These are phyloP conservation scores for Hericium coralloides DNA, from an alignment of 768 basidiomycete genomes.

Conservation along the genomic window DNA sequence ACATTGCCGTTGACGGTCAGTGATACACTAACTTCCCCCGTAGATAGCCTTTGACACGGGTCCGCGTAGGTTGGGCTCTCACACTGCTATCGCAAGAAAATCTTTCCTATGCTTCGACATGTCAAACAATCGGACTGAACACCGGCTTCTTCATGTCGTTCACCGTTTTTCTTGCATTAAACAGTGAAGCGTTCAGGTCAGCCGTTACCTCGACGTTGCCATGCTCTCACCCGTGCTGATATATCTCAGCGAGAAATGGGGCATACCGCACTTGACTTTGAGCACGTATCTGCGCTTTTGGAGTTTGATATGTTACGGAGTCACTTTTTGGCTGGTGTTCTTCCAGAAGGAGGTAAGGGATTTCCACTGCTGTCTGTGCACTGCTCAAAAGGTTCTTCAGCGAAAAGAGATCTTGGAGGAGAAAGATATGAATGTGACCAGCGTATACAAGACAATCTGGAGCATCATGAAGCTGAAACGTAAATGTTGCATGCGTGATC, in stretches of 20 bases:
- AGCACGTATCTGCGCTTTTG: slow-evolving; percentile 82
- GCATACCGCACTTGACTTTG: slow-evolving; percentile 62
- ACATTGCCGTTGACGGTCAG: slow-evolving; percentile 95
- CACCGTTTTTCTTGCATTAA: slow-evolving; percentile 95
- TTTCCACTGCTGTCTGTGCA: neutral
- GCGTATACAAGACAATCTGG: slow-evolving; percentile 94
- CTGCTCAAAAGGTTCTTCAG: slow-evolving; percentile 25
- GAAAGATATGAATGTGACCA: slow-evolving; percentile 82
- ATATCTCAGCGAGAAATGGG: slow-evolving; percentile 58
- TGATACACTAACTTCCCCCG: slow-evolving; percentile 13
- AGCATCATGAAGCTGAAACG: slow-evolving; percentile 85
- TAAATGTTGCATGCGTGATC: slow-evolving; percentile 28
- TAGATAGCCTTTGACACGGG: slow-evolving; percentile 28
- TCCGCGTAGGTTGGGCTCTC: slow-evolving; percentile 57
- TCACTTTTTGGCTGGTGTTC: slow-evolving; percentile 83
- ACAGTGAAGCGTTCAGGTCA: slow-evolving; percentile 74
- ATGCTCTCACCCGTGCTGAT: neutral
- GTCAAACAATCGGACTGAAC: slow-evolving; percentile 95
- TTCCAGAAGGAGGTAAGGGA: slow-evolving; percentile 79
- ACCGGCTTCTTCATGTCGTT: slow-evolving; percentile 94
- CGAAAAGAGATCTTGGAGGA: slow-evolving; percentile 66
- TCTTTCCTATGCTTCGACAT: slow-evolving; percentile 93
- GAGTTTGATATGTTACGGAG: slow-evolving; percentile 66
- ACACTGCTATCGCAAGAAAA: slow-evolving; percentile 88
- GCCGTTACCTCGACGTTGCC: slow-evolving; percentile 30